Conservation (phyloP, 352 stramenopile genomes). For the Phytophthora europaea region DNA sequence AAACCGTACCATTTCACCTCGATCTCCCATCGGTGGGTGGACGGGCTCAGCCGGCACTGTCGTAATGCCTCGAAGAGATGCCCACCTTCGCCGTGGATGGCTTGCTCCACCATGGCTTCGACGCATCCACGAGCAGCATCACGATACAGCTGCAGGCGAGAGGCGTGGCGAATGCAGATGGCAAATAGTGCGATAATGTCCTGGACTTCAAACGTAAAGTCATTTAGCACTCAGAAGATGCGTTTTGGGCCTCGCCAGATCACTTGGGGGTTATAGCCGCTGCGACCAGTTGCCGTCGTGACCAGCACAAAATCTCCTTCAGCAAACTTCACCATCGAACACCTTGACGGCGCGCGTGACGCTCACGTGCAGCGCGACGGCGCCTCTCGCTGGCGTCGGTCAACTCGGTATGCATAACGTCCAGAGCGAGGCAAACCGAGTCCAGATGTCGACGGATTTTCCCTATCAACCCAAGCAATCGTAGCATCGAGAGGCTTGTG, state of each 20-base stretch:
- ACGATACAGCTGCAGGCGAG: no score
- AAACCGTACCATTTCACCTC: no score
- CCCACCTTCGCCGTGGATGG: no score
- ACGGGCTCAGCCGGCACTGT: no score
- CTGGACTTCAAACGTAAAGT: slow-evolving; percentile 37
- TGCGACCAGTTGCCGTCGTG: background rate
- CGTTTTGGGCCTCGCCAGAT: slow-evolving; percentile 24
- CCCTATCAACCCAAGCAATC: no score
- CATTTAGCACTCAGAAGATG: slow-evolving; percentile 6
- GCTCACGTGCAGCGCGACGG: slow-evolving; percentile 6
- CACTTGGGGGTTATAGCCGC: slow-evolving; percentile 21
- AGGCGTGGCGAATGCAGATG: background rate
- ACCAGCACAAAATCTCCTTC: slow-evolving; percentile 30
- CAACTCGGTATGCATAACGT: background rate
- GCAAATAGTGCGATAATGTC: slow-evolving; percentile 17
- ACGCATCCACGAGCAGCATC: no score
- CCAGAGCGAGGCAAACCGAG: slow-evolving; percentile 4
- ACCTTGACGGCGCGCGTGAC: slow-evolving; percentile 3
- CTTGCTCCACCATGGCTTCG: no score
- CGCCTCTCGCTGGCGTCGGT: slow-evolving; percentile 17
- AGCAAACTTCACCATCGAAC: slow-evolving; percentile 21
- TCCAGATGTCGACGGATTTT: no score
- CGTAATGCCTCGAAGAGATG: no score
- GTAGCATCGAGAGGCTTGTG: no score
- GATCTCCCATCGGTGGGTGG: no score